Percentiles rank a stretch among this genome's conserved stretches.
These are phyloP conservation scores for Yamadazyma pseudoaaseri DNA, from an alignment of 1,139 yeast genomes.

Conservation along the genomic window DNA sequence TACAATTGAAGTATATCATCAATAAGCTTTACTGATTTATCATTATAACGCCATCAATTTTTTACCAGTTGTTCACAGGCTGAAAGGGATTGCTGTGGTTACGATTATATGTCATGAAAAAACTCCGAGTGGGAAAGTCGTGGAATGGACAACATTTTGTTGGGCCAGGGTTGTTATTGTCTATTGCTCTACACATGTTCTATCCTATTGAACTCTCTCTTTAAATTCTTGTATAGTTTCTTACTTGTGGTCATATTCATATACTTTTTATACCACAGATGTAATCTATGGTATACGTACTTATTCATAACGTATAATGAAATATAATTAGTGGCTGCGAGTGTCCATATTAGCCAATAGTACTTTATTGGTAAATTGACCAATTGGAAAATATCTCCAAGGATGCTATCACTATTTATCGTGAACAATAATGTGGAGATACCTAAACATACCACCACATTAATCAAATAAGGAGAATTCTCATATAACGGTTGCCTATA, in stretches of 20 bases:
- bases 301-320: conserved; percentile 41
- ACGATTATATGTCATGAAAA: conserved; percentile 1
- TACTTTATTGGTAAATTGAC: conserved; percentile 57
- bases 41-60: no score
- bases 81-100: no score
- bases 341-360: conserved; percentile 47
- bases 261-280: conserved; percentile 28
- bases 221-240: conserved; percentile 40
- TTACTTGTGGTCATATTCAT: conserved; percentile 28
- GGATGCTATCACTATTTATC: conserved; percentile 45
- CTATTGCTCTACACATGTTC: conserved; percentile 2
- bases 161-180: background rate
- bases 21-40: no score
- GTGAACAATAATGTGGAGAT: conserved; percentile 52
- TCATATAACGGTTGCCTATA: conserved; percentile 74
- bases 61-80: no score
- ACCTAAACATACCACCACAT: conserved; percentile 49
- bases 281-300: conserved; percentile 27
- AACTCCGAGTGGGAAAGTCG: conserved; percentile 3
- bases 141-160: background rate
- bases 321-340: conserved; percentile 51
- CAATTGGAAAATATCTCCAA: conserved; percentile 74
- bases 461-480: conserved; percentile 70
- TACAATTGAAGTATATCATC: no score
- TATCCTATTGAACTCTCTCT: conserved; percentile 1